Base-by-base conservation (phyloP, 805 yeast genomes). In the Starmera dryadoides region DNA sequence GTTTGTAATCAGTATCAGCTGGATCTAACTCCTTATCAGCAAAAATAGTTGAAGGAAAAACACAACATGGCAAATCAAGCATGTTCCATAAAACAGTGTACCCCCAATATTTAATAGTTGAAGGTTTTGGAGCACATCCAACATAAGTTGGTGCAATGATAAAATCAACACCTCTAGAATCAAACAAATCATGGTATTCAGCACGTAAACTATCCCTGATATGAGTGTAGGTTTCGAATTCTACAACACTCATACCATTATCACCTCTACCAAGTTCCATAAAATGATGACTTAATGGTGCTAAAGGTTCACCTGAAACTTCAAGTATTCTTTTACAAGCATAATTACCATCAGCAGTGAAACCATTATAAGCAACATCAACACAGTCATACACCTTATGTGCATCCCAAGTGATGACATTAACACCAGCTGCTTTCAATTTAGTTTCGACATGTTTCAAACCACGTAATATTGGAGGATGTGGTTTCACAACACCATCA, bases 81-180 rank as follows among this genome's bases (percentile, higher is more conserved):
- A 83, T 54, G 61, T 84, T 84, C 75, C 78, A 85, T 45, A 81
- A 68, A 2, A 87, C 63, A 6, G 91, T 82, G 66, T 85, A 85
- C 4, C 89, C 83, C 89, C 93, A 85, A 60, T 81, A 81, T 56
- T 73, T 75, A 6, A 81, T 71, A 37, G 71, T 67, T 35, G 72
- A 75, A 18, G 82, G 75, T 39, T 69, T 71, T 33, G 87, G 86
- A n/a, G 93, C 86, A 37, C 78, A 79, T 45, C 81, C 81, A 40
- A 72, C 74, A 58, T 79, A 77, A 6, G 79, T 72, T 43, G 91
- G 89, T 37, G 82, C 72, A 34, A 84, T 59, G 42, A 84, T 69
- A 51, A 79, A 75, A 52, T 84, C 89, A 35, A 83, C 69, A 38
- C 71, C 69, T 52, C 77, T 67, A 19, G 69, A 58, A 42, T 72